A percentile compares a stretch with the other conserved stretches of the same genome.
Conservation (phyloP, 768 basidiomycete genomes). For the Lentinus tigrinus region DNA sequence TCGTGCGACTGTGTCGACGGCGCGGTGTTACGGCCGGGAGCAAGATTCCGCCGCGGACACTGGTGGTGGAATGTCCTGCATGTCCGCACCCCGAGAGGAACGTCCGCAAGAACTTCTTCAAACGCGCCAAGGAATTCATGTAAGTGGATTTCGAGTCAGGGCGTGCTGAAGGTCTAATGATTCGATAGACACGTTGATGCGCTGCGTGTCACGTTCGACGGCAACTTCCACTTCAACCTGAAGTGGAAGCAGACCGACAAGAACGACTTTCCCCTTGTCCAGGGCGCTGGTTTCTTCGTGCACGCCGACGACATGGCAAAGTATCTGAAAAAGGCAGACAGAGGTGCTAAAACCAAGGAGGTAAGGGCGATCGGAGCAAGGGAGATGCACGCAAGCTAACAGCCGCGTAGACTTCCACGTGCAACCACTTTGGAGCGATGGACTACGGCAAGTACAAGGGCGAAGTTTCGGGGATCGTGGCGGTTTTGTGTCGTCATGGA, state of each 20-base stretch:
- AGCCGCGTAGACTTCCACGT: constrained; percentile 10
- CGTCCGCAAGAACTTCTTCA: not conserved
- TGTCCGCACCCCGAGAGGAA: constrained; percentile 26
- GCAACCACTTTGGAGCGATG: constrained; percentile 20
- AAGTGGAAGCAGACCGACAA: constrained; percentile 11
- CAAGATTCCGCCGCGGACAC: constrained; percentile 1
- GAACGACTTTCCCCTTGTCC: constrained; percentile 10
- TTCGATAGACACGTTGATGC: constrained; percentile 7
- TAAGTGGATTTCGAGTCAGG: no score
- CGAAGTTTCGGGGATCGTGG: constrained; percentile 13
- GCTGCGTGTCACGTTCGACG: constrained; percentile 9
- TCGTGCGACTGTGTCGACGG: not conserved
- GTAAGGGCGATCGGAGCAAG: no score
- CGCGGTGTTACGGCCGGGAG: not conserved
- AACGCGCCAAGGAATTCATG: no score
- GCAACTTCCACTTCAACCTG: constrained; percentile 15
- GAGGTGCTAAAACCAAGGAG: no score
- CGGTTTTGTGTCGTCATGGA: constrained; percentile 17
- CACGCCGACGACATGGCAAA: constrained; percentile 10
- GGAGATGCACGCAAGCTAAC: no score
- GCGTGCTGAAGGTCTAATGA: not conserved
- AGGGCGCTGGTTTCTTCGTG: constrained; percentile 15
- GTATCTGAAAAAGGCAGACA: no score
- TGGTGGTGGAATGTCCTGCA: constrained; percentile 22
- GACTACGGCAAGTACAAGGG: constrained; percentile 8